phyloP scores from a whole-genome alignment of 441 rosid genomes.

The Populus hybrid region DNA sequence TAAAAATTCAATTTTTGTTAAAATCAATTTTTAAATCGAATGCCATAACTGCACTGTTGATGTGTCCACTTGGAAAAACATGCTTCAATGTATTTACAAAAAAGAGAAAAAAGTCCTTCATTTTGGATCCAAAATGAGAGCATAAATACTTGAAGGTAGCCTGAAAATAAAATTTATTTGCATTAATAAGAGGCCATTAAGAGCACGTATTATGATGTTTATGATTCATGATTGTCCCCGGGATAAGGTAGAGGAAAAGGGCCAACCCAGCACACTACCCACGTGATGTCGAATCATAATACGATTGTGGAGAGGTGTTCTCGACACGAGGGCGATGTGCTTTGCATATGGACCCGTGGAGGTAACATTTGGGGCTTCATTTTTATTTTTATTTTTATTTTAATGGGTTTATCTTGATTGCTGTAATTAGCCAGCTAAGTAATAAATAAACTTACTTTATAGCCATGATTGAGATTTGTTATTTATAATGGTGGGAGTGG shows the following conservation, averaged over 20 bases:
- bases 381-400: too few relatives aligned
- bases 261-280: not conserved
- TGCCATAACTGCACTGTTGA: too few relatives aligned
- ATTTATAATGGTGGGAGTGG: not conserved
- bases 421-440: not conserved
- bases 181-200: not conserved
- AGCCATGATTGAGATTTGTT: not conserved
- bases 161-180: too few relatives aligned
- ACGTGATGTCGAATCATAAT: not conserved
- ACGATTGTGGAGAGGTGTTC: not conserved
- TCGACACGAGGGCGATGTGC: not conserved
- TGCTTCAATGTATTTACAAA: too few relatives aligned
- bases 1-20: too few relatives aligned
- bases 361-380: not conserved
- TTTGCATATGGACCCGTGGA: not conserved
- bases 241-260: constrained; percentile 27
- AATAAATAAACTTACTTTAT: too few relatives aligned
- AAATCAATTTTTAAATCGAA: too few relatives aligned
- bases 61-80: too few relatives aligned
- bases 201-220: constrained; percentile 24
- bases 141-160: not conserved
- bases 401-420: not conserved
- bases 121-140: not conserved
- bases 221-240: constrained; percentile 29
- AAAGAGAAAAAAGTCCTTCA: too few relatives aligned